These are phyloP conservation scores for Calonectria naviculata DNA, from an alignment of 2,329 filamentous ascomycete genomes.

Conservation along the genomic window DNA sequence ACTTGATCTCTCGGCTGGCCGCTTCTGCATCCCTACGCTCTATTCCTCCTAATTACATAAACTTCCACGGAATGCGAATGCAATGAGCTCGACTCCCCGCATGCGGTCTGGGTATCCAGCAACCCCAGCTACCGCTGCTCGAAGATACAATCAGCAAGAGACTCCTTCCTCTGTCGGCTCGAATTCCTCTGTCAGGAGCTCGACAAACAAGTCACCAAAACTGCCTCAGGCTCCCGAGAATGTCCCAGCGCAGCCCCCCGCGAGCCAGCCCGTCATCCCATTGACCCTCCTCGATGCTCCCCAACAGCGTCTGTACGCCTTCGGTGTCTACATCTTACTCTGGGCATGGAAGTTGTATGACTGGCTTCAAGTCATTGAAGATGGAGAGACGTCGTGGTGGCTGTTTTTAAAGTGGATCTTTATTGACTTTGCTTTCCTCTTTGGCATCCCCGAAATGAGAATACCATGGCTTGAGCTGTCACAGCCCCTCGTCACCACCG, in stretches of 20 bases:
- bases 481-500: slow-evolving; percentile 74
- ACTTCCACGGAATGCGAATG: slow-evolving; percentile 73
- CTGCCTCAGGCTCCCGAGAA: slow-evolving; percentile 62
- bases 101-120: slow-evolving; percentile 84
- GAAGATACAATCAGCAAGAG: slow-evolving; percentile 46
- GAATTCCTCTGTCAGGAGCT: slow-evolving; percentile 42
- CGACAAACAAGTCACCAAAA: slow-evolving; percentile 44
- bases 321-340: slow-evolving; percentile 80
- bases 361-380: slow-evolving; percentile 80
- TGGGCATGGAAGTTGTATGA: slow-evolving; percentile 90
- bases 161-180: slow-evolving; percentile 46
- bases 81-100: slow-evolving; percentile 87
- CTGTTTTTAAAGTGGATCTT: slow-evolving; percentile 94
- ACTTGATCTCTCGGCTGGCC: slow-evolving; percentile 15
- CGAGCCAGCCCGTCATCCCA: slow-evolving; percentile 77
- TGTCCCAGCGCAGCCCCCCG: slow-evolving; percentile 37
- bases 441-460: slow-evolving; percentile 84
- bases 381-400: slow-evolving; percentile 88
- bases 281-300: slow-evolving; percentile 87
- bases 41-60: slow-evolving; percentile 25
- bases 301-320: slow-evolving; percentile 88
- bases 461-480: slow-evolving; percentile 98
- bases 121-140: slow-evolving; percentile 70
- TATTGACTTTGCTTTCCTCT: slow-evolving; percentile 88
- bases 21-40: slow-evolving; percentile 28